Percentiles rank a stretch among this genome's conserved stretches.
phyloP scores from a whole-genome alignment of 2,329 filamentous ascomycete genomes.

The Xylogone sp. region DNA sequence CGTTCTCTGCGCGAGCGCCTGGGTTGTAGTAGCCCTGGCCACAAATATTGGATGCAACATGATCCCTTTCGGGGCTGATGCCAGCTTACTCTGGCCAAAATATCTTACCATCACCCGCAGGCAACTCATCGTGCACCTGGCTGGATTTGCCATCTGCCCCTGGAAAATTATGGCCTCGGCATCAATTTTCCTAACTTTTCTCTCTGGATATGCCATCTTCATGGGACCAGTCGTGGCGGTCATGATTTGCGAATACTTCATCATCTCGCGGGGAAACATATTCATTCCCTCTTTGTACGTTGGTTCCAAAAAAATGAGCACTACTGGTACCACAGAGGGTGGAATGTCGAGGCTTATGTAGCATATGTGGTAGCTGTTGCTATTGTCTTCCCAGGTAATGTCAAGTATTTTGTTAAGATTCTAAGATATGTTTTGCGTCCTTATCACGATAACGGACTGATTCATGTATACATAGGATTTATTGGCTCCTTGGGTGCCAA shows the following conservation, averaged over 20 bases:
- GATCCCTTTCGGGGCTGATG: conserved; percentile 5
- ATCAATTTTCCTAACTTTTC: conserved; percentile 8
- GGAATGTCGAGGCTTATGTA: conserved; percentile 28
- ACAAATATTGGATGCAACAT: conserved; percentile 6
- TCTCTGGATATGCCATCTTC: conserved; percentile 19
- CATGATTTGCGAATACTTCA: conserved; percentile 22
- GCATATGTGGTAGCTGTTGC: too few species aligned
- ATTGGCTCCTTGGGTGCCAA: too few species aligned
- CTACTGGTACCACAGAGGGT: conserved; percentile 25
- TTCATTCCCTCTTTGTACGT: conserved; percentile 24
- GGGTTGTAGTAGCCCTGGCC: conserved; percentile 5
- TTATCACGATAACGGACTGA: too few species aligned
- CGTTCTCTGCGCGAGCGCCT: neutral
- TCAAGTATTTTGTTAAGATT: too few species aligned
- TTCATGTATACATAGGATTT: too few species aligned
- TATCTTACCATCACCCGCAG: conserved; percentile 10
- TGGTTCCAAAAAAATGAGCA: conserved; percentile 18
- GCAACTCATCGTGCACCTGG: conserved; percentile 13
- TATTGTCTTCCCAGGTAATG: too few species aligned
- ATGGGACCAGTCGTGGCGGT: conserved; percentile 10
- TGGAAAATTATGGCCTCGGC: conserved; percentile 12
- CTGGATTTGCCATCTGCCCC: conserved; percentile 10
- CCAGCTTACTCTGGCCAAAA: conserved; percentile 3
- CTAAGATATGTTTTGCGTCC: too few species aligned
- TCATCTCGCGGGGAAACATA: conserved; percentile 26